Evolutionary conservation across 2,329 filamentous ascomycete species (phyloP).

Genomic region (Penicillium sp.): DNA sequence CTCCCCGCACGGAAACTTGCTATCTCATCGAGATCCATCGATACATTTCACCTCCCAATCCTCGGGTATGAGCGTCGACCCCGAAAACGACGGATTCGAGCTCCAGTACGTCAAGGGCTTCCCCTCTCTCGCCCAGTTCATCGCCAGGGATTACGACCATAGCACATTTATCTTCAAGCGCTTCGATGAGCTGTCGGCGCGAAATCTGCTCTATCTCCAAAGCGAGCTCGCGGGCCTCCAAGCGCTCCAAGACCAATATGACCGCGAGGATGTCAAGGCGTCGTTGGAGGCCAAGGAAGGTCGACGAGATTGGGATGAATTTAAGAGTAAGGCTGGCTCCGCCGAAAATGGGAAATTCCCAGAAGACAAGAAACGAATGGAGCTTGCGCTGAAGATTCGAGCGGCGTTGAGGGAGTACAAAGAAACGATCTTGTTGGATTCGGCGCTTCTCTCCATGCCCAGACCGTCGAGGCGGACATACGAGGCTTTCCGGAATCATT

Average conservation of each 20-base stretch:
- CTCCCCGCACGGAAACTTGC: no score
- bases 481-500: no score
- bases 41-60: no score
- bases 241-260: neutral
- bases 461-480: neutral
- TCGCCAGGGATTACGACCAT: slow-evolving; percentile 1
- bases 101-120: neutral
- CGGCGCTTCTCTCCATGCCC: neutral
- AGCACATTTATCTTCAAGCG: slow-evolving; percentile 4
- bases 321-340: neutral
- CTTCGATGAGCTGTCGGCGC: neutral
- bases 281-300: neutral
- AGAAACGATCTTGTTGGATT: neutral
- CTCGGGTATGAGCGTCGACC: neutral
- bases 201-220: slow-evolving; percentile 6
- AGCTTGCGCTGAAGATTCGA: neutral
- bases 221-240: neutral
- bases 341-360: no score
- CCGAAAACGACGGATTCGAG: neutral
- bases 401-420: neutral
- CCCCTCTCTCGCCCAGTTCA: neutral
- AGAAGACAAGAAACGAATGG: neutral
- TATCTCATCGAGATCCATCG: no score
- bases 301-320: neutral
- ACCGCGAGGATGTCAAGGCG: neutral